Conservation (phyloP, 1,139 yeast species). For the Suhomyces guaymorum region DNA sequence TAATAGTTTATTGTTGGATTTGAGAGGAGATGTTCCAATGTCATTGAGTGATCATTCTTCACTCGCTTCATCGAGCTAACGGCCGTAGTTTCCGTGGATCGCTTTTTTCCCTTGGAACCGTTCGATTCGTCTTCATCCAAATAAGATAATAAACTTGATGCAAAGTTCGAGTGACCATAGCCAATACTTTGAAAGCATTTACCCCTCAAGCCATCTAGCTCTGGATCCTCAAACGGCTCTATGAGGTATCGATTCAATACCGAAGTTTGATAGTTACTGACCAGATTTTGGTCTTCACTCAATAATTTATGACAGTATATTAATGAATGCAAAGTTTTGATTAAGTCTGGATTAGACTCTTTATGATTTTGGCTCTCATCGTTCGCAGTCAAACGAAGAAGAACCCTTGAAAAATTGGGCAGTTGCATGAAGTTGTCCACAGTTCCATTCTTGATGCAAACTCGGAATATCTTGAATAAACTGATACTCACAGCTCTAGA, state of each 20-base stretch:
- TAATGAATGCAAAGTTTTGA: constrained; percentile 24
- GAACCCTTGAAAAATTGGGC: neutral
- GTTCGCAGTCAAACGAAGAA: neutral
- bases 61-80: too few species aligned
- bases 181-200: constrained; percentile 9
- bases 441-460: constrained; percentile 23
- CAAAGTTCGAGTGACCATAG: constrained; percentile 9
- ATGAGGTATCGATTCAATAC: constrained; percentile 17
- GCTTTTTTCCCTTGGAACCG: neutral
- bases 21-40: constrained; percentile 2
- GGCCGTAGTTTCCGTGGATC: neutral
- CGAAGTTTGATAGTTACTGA: constrained; percentile 20
- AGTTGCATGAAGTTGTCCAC: constrained; percentile 21
- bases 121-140: constrained; percentile 5
- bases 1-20: constrained; percentile 14
- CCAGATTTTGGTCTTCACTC: constrained; percentile 10
- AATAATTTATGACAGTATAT: constrained; percentile 19
- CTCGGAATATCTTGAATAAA: constrained; percentile 25
- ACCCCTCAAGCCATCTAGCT: constrained; percentile 18
- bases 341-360: too few species aligned
- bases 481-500: constrained; percentile 24
- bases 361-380: too few species aligned
- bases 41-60: too few species aligned
- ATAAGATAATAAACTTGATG: constrained; percentile 12
- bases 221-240: constrained; percentile 22